A percentile compares a stretch with the other conserved stretches of the same genome.
Evolutionary conservation across 2,329 filamentous ascomycete species (phyloP).

Genomic region (Clonostachys solani): DNA sequence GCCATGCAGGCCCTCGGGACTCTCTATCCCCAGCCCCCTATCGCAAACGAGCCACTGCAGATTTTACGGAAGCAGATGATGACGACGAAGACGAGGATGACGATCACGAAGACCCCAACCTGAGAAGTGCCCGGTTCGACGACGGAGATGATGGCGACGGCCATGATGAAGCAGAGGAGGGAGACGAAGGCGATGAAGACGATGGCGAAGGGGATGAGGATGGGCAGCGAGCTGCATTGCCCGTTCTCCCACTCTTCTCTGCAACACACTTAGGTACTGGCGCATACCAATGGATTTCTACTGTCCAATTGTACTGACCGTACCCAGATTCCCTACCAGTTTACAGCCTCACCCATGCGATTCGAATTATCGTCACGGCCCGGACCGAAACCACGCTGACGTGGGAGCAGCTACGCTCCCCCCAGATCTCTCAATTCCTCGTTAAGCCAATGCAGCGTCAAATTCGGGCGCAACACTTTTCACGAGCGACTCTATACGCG

Average conservation of each 20-base stretch:
- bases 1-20: too few relatives aligned
- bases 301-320: conserved; percentile 3
- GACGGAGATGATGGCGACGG: conserved; percentile 36
- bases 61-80: conserved; percentile 62
- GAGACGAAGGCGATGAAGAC: conserved; percentile 39
- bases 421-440: conserved; percentile 91
- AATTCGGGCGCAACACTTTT: conserved; percentile 79
- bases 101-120: conserved; percentile 21
- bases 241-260: conserved; percentile 73
- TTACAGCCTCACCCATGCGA: conserved; percentile 86
- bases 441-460: conserved; percentile 93
- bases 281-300: neutral
- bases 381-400: conserved; percentile 88
- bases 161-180: conserved; percentile 38
- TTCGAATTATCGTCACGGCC: conserved; percentile 77
- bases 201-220: conserved; percentile 33
- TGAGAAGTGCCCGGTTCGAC: conserved; percentile 2
- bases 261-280: conserved; percentile 66
- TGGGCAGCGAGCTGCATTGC: conserved; percentile 18
- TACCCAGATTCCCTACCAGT: conserved; percentile 74
- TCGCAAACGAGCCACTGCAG: conserved; percentile 52
- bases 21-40: neutral
- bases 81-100: conserved; percentile 38
- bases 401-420: conserved; percentile 94
- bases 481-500: conserved; percentile 80